phyloP scores from a whole-genome alignment of 768 basidiomycete species.

The Crucibulum laeve region DNA sequence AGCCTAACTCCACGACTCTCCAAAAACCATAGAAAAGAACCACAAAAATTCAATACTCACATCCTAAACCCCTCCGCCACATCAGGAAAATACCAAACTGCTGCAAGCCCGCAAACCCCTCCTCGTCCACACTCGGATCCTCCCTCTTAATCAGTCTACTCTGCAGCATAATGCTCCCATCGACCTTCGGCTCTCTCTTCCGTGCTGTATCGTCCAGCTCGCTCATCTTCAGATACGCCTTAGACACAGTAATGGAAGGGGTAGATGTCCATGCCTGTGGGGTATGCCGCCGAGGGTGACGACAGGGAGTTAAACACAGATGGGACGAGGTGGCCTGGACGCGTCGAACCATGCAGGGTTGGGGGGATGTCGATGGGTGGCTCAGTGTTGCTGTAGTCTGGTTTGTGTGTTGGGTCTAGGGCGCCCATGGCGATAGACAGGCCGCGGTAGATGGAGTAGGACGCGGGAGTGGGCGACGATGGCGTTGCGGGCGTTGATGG shows the following conservation, averaged over 20 bases:
- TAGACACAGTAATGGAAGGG: slow-evolving; percentile 93
- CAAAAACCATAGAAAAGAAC: slow-evolving; percentile 1
- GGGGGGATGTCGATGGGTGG: slow-evolving; percentile 80
- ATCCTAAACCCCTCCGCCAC: slow-evolving; percentile 93
- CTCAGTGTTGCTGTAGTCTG: slow-evolving; percentile 78
- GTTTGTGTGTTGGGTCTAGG: slow-evolving; percentile 73
- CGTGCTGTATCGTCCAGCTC: slow-evolving; percentile 84
- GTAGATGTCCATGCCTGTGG: slow-evolving; percentile 76
- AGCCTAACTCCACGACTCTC: background rate
- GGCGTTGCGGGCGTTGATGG: slow-evolving; percentile 89
- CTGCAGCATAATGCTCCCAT: slow-evolving; percentile 78
- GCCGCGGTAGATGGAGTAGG: slow-evolving; percentile 93
- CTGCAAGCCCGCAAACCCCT: slow-evolving; percentile 88
- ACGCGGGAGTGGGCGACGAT: slow-evolving; percentile 92
- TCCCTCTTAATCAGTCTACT: slow-evolving; percentile 59
- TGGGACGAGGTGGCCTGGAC: slow-evolving; percentile 77
- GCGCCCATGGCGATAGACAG: slow-evolving; percentile 88
- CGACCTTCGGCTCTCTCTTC: slow-evolving; percentile 67
- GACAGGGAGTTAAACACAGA: slow-evolving; percentile 63
- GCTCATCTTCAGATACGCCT: slow-evolving; percentile 90
- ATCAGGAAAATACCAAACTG: slow-evolving; percentile 93
- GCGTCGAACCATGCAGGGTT: slow-evolving; percentile 76
- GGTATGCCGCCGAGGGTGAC: slow-evolving; percentile 25
- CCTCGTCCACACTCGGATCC: slow-evolving; percentile 54
- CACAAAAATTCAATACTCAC: slow-evolving; percentile 36